Evolutionary conservation across 306 rosid species (phyloP).

Genomic region (Abrus pulchellus): DNA sequence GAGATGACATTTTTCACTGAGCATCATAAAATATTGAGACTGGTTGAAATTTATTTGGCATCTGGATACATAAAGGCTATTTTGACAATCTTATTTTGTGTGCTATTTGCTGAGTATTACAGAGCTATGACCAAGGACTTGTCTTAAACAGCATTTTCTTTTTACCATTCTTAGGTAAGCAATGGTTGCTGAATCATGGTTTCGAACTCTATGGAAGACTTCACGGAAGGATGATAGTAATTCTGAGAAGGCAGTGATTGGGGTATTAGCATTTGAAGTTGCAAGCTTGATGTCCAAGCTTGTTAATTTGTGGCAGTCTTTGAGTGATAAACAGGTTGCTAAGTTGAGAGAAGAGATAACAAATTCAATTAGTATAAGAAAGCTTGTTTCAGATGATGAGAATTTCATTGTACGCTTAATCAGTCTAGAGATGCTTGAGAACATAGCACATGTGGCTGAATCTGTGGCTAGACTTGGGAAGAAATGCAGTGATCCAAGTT

Average conservation of each 20-base stretch:
- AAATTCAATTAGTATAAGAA: constrained; percentile 77
- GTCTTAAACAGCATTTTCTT: constrained; percentile 50
- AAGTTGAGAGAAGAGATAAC: constrained; percentile 82
- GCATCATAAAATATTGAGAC: constrained; percentile 16
- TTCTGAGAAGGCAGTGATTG: constrained; percentile 70
- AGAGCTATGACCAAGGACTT: constrained; percentile 53
- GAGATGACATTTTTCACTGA: constrained; percentile 20
- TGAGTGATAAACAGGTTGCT: constrained; percentile 79
- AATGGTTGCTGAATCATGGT: constrained; percentile 90
- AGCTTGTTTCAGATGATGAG: constrained; percentile 88
- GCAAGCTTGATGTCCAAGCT: constrained; percentile 97
- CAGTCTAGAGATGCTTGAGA: constrained; percentile 78
- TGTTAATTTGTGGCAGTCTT: constrained; percentile 85
- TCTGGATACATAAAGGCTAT: not conserved
- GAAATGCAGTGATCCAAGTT: constrained; percentile 80
- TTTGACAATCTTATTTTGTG: constrained; percentile 36
- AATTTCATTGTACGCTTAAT: constrained; percentile 67
- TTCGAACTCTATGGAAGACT: constrained; percentile 84
- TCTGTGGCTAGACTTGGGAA: constrained; percentile 85
- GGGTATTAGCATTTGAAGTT: constrained; percentile 94
- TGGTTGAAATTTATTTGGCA: constrained; percentile 34
- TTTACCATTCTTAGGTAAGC: constrained; percentile 52
- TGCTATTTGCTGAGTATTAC: constrained; percentile 46
- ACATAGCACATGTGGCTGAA: constrained; percentile 74
- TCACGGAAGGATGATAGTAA: constrained; percentile 69